phyloP scores from a whole-genome alignment of 352 stramenopile genomes.

The Phytophthora fragariaefolia region DNA sequence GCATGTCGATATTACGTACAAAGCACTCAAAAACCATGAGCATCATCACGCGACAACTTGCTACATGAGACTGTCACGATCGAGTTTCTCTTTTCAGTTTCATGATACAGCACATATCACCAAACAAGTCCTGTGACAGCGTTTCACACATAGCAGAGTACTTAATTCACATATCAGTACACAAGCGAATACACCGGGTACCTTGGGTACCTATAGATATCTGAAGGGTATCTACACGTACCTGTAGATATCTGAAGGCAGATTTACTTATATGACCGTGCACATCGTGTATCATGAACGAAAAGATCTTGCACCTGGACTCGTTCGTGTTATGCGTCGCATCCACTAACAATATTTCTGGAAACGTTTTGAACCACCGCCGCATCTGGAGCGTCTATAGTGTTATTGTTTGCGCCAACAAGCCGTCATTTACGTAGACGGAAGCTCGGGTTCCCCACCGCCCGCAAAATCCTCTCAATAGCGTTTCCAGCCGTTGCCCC shows the following conservation, averaged over 20 bases:
- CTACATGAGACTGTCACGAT: neutral
- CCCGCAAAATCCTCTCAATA: too few species aligned
- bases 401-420: slow-evolving; percentile 7
- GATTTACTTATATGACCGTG: slow-evolving; percentile 5
- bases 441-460: too few species aligned
- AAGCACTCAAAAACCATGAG: slow-evolving; percentile 2
- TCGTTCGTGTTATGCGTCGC: slow-evolving; percentile 15
- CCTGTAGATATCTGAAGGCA: too few species aligned
- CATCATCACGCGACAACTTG: neutral
- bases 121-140: neutral
- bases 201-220: too few species aligned
- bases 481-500: too few species aligned
- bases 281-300: slow-evolving; percentile 15
- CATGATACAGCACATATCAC: neutral
- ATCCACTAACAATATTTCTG: slow-evolving; percentile 13
- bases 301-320: slow-evolving; percentile 17
- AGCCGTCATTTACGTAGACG: slow-evolving; percentile 8
- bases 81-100: neutral
- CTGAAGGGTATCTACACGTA: too few species aligned
- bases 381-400: slow-evolving; percentile 11
- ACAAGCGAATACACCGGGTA: too few species aligned
- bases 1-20: neutral
- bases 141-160: neutral
- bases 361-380: slow-evolving; percentile 15
- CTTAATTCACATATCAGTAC: too few species aligned